Conservation (phyloP, 768 basidiomycete genomes). For the Amanita rimosa region DNA sequence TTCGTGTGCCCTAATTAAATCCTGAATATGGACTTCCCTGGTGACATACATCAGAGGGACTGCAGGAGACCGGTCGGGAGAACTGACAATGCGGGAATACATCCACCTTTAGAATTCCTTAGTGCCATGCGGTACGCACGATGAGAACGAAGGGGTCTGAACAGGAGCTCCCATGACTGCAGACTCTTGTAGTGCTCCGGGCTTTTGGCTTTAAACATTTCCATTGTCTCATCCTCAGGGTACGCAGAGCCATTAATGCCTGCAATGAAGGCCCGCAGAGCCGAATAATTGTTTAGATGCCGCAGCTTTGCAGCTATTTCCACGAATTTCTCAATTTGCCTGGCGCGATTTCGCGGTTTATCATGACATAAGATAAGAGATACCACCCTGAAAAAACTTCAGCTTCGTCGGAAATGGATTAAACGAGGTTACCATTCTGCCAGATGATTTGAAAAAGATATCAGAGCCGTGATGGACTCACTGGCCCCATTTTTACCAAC, state of each 20-base stretch:
- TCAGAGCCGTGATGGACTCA: slow-evolving; percentile 67
- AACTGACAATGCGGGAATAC: slow-evolving; percentile 76
- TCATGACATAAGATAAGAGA: slow-evolving; percentile 87
- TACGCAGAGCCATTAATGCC: slow-evolving; percentile 82
- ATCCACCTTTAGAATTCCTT: slow-evolving; percentile 72
- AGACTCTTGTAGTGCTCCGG: slow-evolving; percentile 69
- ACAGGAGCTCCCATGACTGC: slow-evolving; percentile 73
- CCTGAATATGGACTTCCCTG: slow-evolving; percentile 87
- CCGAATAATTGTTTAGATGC: slow-evolving; percentile 84
- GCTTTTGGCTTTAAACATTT: slow-evolving; percentile 53
- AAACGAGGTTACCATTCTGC: slow-evolving; percentile 57
- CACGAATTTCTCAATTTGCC: slow-evolving; percentile 82
- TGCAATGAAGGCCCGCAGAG: slow-evolving; percentile 85
- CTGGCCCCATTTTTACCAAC: slow-evolving; percentile 46
- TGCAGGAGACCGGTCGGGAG: slow-evolving; percentile 5
- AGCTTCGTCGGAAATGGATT: background rate
- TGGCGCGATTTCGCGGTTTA: slow-evolving; percentile 60
- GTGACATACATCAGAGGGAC: slow-evolving; percentile 8
- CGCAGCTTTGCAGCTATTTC: slow-evolving; percentile 76
- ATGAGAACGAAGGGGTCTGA: slow-evolving; percentile 75
- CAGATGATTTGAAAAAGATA: slow-evolving; percentile 70
- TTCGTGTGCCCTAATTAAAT: slow-evolving; percentile 80
- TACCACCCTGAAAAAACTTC: slow-evolving; percentile 54
- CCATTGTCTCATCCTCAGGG: slow-evolving; percentile 67
- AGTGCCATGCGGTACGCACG: slow-evolving; percentile 87